Percentiles rank a stretch among this genome's conserved stretches.
phyloP scores from a whole-genome alignment of 306 rosid species.

The Trifolium fragiferum region DNA sequence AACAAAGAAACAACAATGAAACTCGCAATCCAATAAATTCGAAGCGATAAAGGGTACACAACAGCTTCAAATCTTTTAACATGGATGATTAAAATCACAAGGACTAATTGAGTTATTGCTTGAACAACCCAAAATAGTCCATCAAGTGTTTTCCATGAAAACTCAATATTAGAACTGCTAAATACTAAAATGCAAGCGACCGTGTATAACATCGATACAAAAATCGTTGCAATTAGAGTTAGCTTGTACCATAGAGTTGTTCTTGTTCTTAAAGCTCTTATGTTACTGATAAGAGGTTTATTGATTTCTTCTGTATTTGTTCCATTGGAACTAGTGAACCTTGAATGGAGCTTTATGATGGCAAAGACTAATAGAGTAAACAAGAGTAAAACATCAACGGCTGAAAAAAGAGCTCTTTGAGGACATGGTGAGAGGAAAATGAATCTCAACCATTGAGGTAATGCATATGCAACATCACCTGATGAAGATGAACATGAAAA shows the following conservation, averaged over 20 bases:
- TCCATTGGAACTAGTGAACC: constrained; percentile 52
- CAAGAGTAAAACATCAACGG: constrained; percentile 57
- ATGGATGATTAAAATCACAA: constrained; percentile 61
- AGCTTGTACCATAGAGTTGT: constrained; percentile 68
- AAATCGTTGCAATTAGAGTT: constrained; percentile 51
- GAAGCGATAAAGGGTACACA: constrained; percentile 70
- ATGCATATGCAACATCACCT: constrained; percentile 37
- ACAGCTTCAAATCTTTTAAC: constrained; percentile 64
- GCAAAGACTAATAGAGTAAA: constrained; percentile 58
- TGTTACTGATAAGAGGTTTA: constrained; percentile 58
- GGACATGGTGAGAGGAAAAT: constrained; percentile 85
- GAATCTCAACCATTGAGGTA: constrained; percentile 70
- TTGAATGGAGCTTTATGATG: constrained; percentile 56
- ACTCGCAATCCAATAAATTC: constrained; percentile 70
- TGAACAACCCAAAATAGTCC: constrained; percentile 79
- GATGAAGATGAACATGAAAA: constrained; percentile 63
- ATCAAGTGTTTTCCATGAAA: constrained; percentile 59
- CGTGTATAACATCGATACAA: constrained; percentile 54
- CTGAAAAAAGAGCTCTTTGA: constrained; percentile 73
- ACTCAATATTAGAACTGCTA: constrained; percentile 30
- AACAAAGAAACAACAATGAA: constrained; percentile 60
- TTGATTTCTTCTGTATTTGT: constrained; percentile 47
- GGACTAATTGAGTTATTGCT: constrained; percentile 64
- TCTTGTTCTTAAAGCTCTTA: constrained; percentile 27
- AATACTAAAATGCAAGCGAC: constrained; percentile 56